These are phyloP conservation scores for Ganoderma lingzhi DNA, from an alignment of 1,284 basidiomycete species.

Conservation along the genomic window DNA sequence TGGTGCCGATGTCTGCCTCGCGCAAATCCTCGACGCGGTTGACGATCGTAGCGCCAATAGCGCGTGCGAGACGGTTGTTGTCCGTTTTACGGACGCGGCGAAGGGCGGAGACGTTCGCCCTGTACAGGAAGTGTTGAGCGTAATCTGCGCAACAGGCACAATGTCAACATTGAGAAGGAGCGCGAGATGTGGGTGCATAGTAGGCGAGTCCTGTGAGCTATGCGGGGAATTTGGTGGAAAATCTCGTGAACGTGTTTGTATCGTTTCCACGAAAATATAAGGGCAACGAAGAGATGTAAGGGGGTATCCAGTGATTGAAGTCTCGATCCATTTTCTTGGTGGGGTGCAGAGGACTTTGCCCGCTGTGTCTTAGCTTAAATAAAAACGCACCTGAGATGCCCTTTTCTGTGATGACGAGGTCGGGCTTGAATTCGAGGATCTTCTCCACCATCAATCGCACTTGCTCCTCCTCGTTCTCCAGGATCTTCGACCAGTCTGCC, in stretches of 20 bases:
- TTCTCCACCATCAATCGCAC: conserved; percentile 90
- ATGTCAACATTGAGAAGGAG: not conserved
- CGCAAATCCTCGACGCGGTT: conserved; percentile 96
- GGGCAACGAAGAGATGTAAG: not conserved
- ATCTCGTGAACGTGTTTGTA: not conserved
- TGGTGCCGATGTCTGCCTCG: conserved; percentile 90
- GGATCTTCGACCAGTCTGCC: conserved; percentile 91
- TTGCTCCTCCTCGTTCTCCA: conserved; percentile 98
- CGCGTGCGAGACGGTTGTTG: conserved; percentile 98
- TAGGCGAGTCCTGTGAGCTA: not conserved
- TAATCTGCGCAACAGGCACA: conserved; percentile 65
- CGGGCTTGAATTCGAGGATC: conserved; percentile 94
- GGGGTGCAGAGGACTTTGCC: not conserved
- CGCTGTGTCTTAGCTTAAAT: not conserved
- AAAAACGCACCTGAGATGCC: conserved; percentile 84
- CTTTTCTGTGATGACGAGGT: conserved; percentile 97
- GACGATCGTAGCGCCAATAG: conserved; percentile 95
- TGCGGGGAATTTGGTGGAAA: not conserved
- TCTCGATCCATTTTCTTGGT: not conserved
- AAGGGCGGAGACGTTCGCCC: conserved; percentile 91
- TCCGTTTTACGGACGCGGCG: conserved; percentile 97
- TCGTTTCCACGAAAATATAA: not conserved
- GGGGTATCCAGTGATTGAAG: not conserved
- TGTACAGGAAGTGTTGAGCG: conserved; percentile 93
- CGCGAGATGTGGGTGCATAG: not conserved